Conservation (phyloP, 352 stramenopile genomes). For the Pythium diclinum region DNA sequence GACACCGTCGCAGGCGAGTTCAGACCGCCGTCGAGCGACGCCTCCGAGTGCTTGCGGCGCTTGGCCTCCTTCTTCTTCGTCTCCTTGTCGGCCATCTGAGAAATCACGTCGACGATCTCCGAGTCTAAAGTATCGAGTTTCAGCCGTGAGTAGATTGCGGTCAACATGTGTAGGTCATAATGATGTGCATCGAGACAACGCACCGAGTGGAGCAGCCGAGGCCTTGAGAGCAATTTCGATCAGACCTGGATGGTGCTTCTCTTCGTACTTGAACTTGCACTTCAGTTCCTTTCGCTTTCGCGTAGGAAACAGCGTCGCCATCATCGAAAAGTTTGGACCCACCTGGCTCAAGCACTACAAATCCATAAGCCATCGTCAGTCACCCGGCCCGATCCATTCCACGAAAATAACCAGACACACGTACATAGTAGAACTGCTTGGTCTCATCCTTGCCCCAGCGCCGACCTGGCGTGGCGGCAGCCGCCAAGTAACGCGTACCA, state of each 20-base stretch:
- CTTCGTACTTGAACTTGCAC: slow-evolving; percentile 87
- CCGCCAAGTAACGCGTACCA: slow-evolving; percentile 38
- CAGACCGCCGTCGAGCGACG: slow-evolving; percentile 14
- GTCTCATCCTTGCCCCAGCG: slow-evolving; percentile 82
- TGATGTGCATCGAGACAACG: neutral
- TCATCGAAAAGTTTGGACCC: slow-evolving; percentile 84
- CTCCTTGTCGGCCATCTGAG: slow-evolving; percentile 77
- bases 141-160: neutral
- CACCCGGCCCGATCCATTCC: neutral
- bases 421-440: slow-evolving; percentile 86
- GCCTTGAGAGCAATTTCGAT: slow-evolving; percentile 81
- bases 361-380: neutral
- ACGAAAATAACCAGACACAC: slow-evolving; percentile 11
- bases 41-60: slow-evolving; percentile 27
- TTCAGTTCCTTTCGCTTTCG: slow-evolving; percentile 82
- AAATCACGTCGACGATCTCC: slow-evolving; percentile 81
- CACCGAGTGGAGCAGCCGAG: slow-evolving; percentile 59
- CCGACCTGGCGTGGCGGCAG: slow-evolving; percentile 43
- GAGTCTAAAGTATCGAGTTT: slow-evolving; percentile 32
- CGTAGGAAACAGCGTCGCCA: slow-evolving; percentile 81
- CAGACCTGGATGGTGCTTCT: slow-evolving; percentile 68
- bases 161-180: too few relatives aligned
- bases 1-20: slow-evolving; percentile 27
- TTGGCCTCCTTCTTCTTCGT: slow-evolving; percentile 51
- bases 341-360: slow-evolving; percentile 77